Evolutionary conservation across 2,329 filamentous ascomycete species (phyloP).

Genomic region (Dissoconium aciculare): DNA sequence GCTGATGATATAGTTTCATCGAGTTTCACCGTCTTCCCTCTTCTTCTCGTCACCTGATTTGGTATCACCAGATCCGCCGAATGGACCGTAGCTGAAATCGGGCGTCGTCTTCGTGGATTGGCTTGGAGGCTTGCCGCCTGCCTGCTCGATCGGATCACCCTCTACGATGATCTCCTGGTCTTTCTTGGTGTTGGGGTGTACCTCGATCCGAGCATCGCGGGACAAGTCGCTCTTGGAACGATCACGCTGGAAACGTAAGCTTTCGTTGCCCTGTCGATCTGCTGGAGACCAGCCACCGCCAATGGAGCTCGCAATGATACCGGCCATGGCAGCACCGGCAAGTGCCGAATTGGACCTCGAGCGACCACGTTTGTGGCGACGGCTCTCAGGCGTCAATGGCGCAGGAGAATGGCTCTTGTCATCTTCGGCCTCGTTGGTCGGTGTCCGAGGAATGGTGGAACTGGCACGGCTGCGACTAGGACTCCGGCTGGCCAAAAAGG

Average conservation of each 20-base stretch:
- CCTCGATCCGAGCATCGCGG: conserved; percentile 28
- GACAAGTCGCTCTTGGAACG: conserved; percentile 20
- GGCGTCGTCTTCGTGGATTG: conserved; percentile 32
- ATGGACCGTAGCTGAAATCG: conserved; percentile 29
- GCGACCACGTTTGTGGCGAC: conserved; percentile 41
- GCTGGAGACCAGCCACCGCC: conserved; percentile 38
- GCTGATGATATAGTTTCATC: too few relatives aligned
- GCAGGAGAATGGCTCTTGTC: conserved; percentile 28
- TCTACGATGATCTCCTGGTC: conserved; percentile 34
- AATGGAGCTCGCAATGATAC: conserved; percentile 62
- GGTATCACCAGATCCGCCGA: conserved; percentile 27
- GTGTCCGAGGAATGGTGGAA: conserved; percentile 49
- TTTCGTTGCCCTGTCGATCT: conserved; percentile 6
- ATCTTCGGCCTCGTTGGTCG: conserved; percentile 39
- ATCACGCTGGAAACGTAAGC: conserved; percentile 13
- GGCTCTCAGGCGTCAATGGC: conserved; percentile 38
- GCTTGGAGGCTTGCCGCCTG: conserved; percentile 26
- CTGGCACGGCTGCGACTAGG: conserved; percentile 47
- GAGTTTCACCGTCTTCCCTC: too few relatives aligned
- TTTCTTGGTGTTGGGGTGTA: conserved; percentile 35
- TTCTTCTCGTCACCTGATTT: conserved; percentile 19
- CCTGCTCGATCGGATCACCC: conserved; percentile 25
- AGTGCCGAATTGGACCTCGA: conserved; percentile 59
- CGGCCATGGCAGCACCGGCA: conserved; percentile 68
- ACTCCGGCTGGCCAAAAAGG: conserved; percentile 48